Conservation (phyloP, 192 early-diverging fungal genomes). For the Gonapodya sp. region DNA sequence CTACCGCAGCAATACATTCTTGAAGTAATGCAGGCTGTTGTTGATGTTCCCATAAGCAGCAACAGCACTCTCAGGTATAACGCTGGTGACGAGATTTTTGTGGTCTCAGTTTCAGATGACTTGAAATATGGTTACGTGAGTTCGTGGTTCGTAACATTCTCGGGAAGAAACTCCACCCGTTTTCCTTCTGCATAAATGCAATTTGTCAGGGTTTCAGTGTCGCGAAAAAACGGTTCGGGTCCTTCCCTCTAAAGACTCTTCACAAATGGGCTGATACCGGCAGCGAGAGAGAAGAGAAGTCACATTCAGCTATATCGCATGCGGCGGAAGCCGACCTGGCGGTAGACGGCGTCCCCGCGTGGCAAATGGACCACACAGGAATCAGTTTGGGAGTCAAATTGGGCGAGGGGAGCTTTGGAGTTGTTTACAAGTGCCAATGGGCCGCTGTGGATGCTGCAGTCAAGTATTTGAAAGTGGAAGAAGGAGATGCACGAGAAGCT, state of each 20-base stretch:
- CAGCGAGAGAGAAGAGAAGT: not conserved
- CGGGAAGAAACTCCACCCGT: too few relatives aligned
- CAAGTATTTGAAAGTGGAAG: not conserved
- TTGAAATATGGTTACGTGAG: not conserved
- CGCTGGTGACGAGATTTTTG: not conserved
- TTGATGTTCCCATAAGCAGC: not conserved
- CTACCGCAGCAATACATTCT: not conserved
- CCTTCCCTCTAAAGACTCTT: not conserved
- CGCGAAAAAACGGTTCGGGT: not conserved
- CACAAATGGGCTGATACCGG: not conserved
- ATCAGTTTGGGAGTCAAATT: not conserved
- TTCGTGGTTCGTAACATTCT: too few relatives aligned
- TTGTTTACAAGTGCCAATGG: not conserved
- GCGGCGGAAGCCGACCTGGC: not conserved
- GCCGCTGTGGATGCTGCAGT: not conserved
- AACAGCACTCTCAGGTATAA: not conserved
- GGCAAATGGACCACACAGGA: not conserved
- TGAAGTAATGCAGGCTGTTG: not conserved
- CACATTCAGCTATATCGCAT: not conserved
- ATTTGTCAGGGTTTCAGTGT: not conserved
- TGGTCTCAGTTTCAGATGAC: not conserved
- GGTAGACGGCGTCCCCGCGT: not conserved
- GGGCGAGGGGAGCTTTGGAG: constrained; percentile 4
- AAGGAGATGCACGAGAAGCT: not conserved
- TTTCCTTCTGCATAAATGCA: not conserved